Evolutionary conservation across 805 yeast species (phyloP), one percentile per base, ranked within the genome.

Genomic region (Metschnikowia picachoensis): DNA sequence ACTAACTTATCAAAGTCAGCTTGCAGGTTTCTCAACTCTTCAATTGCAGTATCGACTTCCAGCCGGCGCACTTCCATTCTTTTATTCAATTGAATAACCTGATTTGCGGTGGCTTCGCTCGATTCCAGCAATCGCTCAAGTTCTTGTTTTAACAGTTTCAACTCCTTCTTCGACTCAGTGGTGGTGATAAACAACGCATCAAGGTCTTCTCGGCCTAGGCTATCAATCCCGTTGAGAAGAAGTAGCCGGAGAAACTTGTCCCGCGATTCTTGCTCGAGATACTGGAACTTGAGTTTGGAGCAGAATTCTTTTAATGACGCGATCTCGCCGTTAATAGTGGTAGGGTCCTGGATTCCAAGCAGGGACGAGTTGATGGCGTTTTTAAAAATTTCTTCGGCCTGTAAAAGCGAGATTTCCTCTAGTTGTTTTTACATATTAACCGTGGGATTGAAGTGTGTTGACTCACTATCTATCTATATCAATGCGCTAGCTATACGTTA

Each of bases 221-320:
- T 1, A 59, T 56, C 64, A 54, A 44, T 62, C 65, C 42, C 63
- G 68, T 44, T 46, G 15, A 50, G 39, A 11, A 79, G 65, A 9
- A 85, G 64, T 27, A 70, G 66, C 32, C 85, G 64, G 32, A 85
- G 64, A 61, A 85, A 85, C 60, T 78, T 76, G 52, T 83, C 87
- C 50, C 85, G 78, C 4, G 89, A 76, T 51, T 83, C 90, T 56
- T 83, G 86, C 59, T 85, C 92, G 35, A 83, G 60, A 57, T 81
- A 85, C 46, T 82, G 76, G 50, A 82, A 82, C 55, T 82, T 81
- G 35, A 84, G 66, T 47, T 82, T 74, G 14, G 77, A 73, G 48
- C 78, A 77, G 25, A 74, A 57, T 50, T 72, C 72, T 47, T 69
- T 67, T 46, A 70, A 70, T 35, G 59, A 55, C 14, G 57, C 46